These are phyloP conservation scores for Lactuca saligna DNA, from an alignment of 129 eudicot genomes.

Conservation along the genomic window DNA sequence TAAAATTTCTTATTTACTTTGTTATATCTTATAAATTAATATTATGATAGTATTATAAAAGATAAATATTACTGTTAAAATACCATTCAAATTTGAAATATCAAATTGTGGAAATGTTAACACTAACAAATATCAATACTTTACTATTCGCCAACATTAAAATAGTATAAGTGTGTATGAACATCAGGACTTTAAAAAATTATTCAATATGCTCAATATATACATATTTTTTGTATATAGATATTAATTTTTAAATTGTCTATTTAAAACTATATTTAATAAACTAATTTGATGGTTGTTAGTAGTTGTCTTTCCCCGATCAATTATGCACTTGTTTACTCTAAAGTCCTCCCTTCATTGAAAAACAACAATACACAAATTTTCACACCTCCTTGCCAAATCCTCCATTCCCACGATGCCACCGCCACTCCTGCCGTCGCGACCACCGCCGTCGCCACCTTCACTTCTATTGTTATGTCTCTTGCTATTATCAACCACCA, in stretches of 20 bases:
- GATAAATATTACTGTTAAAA: too few species aligned
- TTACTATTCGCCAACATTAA: background rate
- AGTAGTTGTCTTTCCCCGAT: constrained; percentile 25
- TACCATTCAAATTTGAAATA: too few species aligned
- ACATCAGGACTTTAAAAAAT: background rate
- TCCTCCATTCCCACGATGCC: constrained; percentile 24
- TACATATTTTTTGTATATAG: background rate
- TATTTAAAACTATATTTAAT: background rate
- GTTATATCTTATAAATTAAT: too few species aligned
- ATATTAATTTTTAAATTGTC: background rate
- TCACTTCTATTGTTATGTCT: background rate
- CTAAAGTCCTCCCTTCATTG: constrained; percentile 12
- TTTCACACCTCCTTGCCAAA: background rate
- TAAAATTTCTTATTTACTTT: too few species aligned
- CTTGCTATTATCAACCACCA: background rate
- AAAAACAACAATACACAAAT: constrained; percentile 10
- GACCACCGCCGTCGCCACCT: background rate
- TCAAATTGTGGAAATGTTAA: too few species aligned
- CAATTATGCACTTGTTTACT: constrained; percentile 22
- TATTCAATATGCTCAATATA: too few species aligned
- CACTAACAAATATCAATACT: background rate
- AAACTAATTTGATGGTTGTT: constrained; percentile 19
- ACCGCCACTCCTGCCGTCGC: constrained; percentile 8
- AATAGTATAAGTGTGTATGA: too few species aligned
- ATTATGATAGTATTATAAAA: too few species aligned